These are phyloP conservation scores for Pseudopyrenochaeta lycopersici DNA, from an alignment of 2,329 filamentous ascomycete species.

Conservation along the genomic window DNA sequence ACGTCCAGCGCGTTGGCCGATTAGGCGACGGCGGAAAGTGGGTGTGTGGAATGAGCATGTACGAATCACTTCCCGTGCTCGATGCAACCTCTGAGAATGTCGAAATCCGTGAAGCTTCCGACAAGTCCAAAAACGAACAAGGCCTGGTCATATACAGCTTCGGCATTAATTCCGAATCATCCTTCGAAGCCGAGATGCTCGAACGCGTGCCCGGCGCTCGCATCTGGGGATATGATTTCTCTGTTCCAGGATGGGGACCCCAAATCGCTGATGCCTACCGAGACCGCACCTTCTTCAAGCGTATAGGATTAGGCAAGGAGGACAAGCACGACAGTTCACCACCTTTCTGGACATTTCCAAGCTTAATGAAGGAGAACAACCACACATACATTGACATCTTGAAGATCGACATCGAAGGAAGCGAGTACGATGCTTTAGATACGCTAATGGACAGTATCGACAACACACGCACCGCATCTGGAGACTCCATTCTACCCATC, in stretches of 20 bases:
- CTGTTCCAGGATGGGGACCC: constrained; percentile 39
- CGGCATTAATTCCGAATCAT: constrained; percentile 45
- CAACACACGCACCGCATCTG: constrained; percentile 21
- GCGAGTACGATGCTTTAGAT: constrained; percentile 41
- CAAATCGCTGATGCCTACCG: constrained; percentile 33
- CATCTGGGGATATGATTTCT: constrained; percentile 47
- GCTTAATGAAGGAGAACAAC: constrained; percentile 42
- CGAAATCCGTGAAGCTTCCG: constrained; percentile 19
- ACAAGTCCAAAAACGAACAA: constrained; percentile 17
- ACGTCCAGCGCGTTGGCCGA: constrained; percentile 42
- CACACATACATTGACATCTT: constrained; percentile 46
- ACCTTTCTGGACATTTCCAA: constrained; percentile 40
- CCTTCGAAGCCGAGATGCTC: constrained; percentile 46
- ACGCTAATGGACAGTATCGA: constrained; percentile 43
- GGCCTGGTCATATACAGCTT: constrained; percentile 45
- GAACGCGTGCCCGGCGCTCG: constrained; percentile 40
- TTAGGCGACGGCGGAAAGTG: constrained; percentile 47
- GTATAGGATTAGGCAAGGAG: constrained; percentile 37
- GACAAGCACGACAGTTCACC: constrained; percentile 29
- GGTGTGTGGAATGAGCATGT: constrained; percentile 47
- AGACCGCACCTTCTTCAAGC: constrained; percentile 41
- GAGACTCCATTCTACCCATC: constrained; percentile 36
- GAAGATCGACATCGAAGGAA: constrained; percentile 46
- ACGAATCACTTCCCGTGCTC: constrained; percentile 34
- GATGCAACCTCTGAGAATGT: constrained; percentile 16